A percentile compares a stretch with the other conserved stretches of the same genome.
Evolutionary conservation across 345 rosid genomes (phyloP).

Genomic region (Geranium brycei): DNA sequence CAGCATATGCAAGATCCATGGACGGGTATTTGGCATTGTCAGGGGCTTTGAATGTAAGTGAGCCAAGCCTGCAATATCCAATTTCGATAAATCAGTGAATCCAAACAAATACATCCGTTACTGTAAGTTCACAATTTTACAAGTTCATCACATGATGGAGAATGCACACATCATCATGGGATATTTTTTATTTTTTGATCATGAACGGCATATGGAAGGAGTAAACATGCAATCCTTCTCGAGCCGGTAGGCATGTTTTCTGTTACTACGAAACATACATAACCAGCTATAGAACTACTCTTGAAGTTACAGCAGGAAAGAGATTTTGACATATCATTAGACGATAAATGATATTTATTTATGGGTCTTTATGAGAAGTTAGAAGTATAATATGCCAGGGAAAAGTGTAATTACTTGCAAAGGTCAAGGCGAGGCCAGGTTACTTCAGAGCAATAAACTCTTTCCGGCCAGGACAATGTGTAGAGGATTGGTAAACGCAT

Average conservation of each 20-base stretch:
- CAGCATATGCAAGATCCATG: slow-evolving; percentile 88
- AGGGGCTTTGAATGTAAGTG: slow-evolving; percentile 78
- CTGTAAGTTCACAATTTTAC: neutral
- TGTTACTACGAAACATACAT: neutral
- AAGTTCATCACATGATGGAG: neutral
- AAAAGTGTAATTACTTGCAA: slow-evolving; percentile 51
- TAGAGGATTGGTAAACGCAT: slow-evolving; percentile 92
- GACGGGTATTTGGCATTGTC: slow-evolving; percentile 88
- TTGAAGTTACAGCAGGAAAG: too few species aligned
- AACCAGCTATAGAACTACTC: too few species aligned
- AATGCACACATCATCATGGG: neutral
- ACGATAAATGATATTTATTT: too few species aligned
- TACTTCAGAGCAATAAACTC: slow-evolving; percentile 82
- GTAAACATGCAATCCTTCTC: too few species aligned
- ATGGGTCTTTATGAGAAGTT: neutral
- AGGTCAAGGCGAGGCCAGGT: slow-evolving; percentile 97
- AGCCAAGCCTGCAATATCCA: slow-evolving; percentile 54
- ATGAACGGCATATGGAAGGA: too few species aligned
- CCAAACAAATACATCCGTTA: neutral
- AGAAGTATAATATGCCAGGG: slow-evolving; percentile 1
- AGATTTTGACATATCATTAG: too few species aligned
- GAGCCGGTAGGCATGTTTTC: too few species aligned
- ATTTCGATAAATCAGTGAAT: neutral
- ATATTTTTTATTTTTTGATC: too few species aligned
- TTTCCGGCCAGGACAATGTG: slow-evolving; percentile 97